Evolutionary conservation across 306 rosid genomes (phyloP), one percentile per base, ranked within the genome.

Genomic region (Quercus mongolica): DNA sequence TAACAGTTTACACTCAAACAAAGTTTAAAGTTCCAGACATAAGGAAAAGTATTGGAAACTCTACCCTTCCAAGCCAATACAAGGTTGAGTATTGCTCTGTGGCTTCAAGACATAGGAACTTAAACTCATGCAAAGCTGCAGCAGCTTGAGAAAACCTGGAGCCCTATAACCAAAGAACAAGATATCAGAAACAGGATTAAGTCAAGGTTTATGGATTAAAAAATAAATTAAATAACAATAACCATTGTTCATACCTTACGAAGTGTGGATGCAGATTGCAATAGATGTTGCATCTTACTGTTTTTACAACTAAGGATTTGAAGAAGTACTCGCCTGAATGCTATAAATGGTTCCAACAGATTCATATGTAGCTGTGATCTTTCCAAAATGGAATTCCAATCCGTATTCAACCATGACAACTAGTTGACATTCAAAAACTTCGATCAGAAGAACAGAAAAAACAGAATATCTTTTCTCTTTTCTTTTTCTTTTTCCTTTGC

Each of bases 31-130:
- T 33, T 19, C 5, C 52, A 18, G 10, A 31, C 35, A 77, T 59
- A 44, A 25, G 1, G 20, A 26, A 6, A 56, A 54, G 64, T 54
- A 30, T 52, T 26, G 56, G 14, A 44, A 74, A 63, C 19, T 67
- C 80, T 87, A 94, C 99, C 97, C 95, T 86, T 88, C 99, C 99
- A 56, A 85, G 91, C 97, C 97, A 91, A 81, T 91, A 92, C 71
- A 89, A 80, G 80, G 92, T 49, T 62, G 97, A 85, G 59, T 46
- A 75, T 83, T 88, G 88, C 77, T 82, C 94, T 80, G 85, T 85
- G 57, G 86, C 79, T 76, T 85, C 91, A 61, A 87, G 87, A 86
- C 85, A 84, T 51, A 94, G 96, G 75, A 83, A 84, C 86, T 92
- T 94, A 76, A 91, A 89, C 90, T 94, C 94, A 44, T 94, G 97